These are phyloP conservation scores for Zygoascus meyerae DNA, from an alignment of 1,139 yeast genomes.

Conservation along the genomic window DNA sequence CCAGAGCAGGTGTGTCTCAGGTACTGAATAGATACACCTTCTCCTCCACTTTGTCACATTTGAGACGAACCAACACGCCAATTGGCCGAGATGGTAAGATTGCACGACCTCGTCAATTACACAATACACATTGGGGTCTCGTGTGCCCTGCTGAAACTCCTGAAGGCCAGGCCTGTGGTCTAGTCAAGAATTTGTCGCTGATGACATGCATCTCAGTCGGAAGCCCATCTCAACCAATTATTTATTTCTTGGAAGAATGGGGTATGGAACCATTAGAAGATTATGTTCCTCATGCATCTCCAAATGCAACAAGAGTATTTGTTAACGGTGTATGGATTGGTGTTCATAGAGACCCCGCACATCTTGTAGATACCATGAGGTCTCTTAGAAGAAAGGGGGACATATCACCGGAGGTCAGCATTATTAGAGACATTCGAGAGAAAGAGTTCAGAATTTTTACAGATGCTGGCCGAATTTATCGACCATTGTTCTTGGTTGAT, in stretches of 20 bases:
- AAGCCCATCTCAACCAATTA: conserved; percentile 91
- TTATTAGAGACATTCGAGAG: conserved; percentile 94
- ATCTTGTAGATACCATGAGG: conserved; percentile 84
- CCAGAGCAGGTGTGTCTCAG: conserved; percentile 99
- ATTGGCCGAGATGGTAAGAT: conserved; percentile 19
- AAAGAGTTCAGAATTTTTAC: conserved; percentile 93
- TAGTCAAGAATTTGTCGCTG: conserved; percentile 89
- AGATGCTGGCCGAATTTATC: conserved; percentile 96
- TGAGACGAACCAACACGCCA: conserved; percentile 90
- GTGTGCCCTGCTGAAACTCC: conserved; percentile 99
- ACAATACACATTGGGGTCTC: conserved; percentile 99
- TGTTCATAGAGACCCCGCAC: conserved; percentile 93
- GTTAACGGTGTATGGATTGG: conserved; percentile 99
- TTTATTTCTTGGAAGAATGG: conserved; percentile 95
- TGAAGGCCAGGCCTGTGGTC: conserved; percentile 99
- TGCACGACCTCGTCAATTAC: conserved; percentile 78
- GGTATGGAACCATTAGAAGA: conserved; percentile 98
- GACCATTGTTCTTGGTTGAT: conserved; percentile 90
- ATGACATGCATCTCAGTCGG: conserved; percentile 99
- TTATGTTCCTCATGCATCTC: conserved; percentile 87
- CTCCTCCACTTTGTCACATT: conserved; percentile 93
- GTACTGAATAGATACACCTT: conserved; percentile 96
- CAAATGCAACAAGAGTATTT: conserved; percentile 89
- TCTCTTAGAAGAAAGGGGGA: conserved; percentile 93
- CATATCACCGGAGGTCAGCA: conserved; percentile 91